phyloP scores from a whole-genome alignment of 2,329 filamentous ascomycete species.

The Chaetomiaceae sp. region DNA sequence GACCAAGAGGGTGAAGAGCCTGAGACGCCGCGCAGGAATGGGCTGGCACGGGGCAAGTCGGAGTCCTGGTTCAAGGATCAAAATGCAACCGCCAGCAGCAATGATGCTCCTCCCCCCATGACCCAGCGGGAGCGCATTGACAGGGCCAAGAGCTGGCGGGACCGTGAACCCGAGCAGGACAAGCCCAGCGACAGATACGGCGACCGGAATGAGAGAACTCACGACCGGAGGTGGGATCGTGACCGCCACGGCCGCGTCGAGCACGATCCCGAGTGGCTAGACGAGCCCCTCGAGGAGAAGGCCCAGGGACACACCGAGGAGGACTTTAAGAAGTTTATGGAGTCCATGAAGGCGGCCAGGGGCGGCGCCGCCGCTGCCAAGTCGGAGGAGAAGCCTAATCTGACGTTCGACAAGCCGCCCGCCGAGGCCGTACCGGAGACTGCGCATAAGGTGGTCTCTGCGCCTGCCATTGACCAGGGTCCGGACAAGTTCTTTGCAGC shows the following conservation, averaged over 20 bases:
- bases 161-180: constrained; percentile 41
- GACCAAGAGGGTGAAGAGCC: constrained; percentile 49
- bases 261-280: constrained; percentile 88
- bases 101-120: constrained; percentile 37
- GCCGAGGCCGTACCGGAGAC: constrained; percentile 38
- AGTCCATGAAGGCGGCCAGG: constrained; percentile 72
- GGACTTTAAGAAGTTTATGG: constrained; percentile 93
- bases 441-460: constrained; percentile 51
- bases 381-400: constrained; percentile 35
- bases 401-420: constrained; percentile 32
- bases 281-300: constrained; percentile 65
- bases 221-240: constrained; percentile 51
- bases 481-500: constrained; percentile 74
- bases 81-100: constrained; percentile 32
- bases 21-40: constrained; percentile 58
- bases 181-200: constrained; percentile 32
- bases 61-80: constrained; percentile 74
- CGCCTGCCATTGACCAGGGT: constrained; percentile 59
- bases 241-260: constrained; percentile 56
- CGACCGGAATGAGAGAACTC: constrained; percentile 54
- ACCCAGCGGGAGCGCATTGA: constrained; percentile 52
- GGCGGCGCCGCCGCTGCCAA: constrained; percentile 31
- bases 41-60: constrained; percentile 58
- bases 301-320: constrained; percentile 73
- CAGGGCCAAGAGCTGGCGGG: constrained; percentile 57